These are phyloP conservation scores for Suaeda aralocaspica DNA, from an alignment of 148 eudicot species.

Conservation along the genomic window DNA sequence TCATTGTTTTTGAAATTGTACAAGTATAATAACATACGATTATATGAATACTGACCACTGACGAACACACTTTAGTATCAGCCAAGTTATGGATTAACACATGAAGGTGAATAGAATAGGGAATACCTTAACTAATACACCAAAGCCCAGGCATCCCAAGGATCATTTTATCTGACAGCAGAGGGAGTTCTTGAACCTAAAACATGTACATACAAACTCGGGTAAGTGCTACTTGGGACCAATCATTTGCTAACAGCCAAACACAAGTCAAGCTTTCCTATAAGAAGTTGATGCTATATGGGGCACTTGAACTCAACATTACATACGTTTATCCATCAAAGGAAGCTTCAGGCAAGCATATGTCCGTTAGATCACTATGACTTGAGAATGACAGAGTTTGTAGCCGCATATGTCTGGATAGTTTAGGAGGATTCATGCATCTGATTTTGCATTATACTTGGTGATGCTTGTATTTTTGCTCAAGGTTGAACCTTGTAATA, in stretches of 20 bases:
- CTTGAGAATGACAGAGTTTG: background rate
- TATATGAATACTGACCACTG: no score
- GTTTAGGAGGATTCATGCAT: background rate
- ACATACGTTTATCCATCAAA: background rate
- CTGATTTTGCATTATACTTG: conserved; percentile 36
- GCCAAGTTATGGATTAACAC: background rate
- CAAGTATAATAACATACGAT: no score
- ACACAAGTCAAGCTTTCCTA: background rate
- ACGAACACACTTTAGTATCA: no score
- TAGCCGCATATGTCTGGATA: background rate
- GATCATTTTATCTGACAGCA: background rate
- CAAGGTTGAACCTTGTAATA: conserved; percentile 72
- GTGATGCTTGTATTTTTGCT: conserved; percentile 92
- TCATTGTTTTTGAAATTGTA: no score
- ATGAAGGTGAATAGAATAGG: no score
- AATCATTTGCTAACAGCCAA: background rate
- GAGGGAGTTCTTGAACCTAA: conserved; percentile 7
- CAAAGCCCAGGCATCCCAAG: background rate
- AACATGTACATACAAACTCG: conserved; percentile 4
- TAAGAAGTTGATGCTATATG: background rate
- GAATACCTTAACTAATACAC: no score
- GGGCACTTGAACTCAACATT: background rate
- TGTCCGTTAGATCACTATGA: background rate
- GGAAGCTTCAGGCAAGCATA: background rate
- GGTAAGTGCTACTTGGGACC: background rate